A percentile compares a stretch with the other conserved stretches of the same genome.
These are phyloP conservation scores for Trametes sp. DNA, from an alignment of 1,284 basidiomycete genomes.

Conservation along the genomic window DNA sequence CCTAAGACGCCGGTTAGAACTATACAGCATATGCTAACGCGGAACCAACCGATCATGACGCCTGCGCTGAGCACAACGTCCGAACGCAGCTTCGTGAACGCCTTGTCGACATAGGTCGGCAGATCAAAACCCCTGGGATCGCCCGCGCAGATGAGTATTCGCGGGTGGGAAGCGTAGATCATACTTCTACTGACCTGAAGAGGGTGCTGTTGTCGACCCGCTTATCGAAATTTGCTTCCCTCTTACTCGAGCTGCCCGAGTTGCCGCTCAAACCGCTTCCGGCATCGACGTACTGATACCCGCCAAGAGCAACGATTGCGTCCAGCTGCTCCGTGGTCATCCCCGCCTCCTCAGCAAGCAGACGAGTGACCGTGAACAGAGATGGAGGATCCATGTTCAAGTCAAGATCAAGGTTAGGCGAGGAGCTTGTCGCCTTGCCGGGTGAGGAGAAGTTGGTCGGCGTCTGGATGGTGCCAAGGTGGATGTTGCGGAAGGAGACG, in stretches of 20 bases:
- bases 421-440: constrained; percentile 64
- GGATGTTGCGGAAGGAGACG: constrained; percentile 70
- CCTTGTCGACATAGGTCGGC: constrained; percentile 68
- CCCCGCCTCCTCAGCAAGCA: constrained; percentile 71
- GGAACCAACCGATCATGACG: constrained; percentile 62
- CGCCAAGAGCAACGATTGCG: constrained; percentile 74
- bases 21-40: neutral
- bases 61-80: constrained; percentile 67
- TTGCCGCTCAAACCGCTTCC: no score
- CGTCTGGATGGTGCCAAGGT: constrained; percentile 70
- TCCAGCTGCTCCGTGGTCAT: constrained; percentile 71
- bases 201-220: constrained; percentile 51
- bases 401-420: constrained; percentile 66
- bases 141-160: neutral
- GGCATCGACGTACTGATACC: constrained; percentile 65
- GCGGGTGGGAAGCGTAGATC: neutral
- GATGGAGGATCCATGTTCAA: constrained; percentile 79
- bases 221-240: constrained; percentile 11
- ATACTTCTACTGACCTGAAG: constrained; percentile 54
- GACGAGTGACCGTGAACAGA: constrained; percentile 76
- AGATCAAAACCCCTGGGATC: constrained; percentile 67
- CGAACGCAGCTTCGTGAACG: constrained; percentile 70
- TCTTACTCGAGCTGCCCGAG: neutral
- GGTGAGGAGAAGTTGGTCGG: constrained; percentile 60
- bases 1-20: constrained; percentile 45